These are phyloP conservation scores for Wickerhamomyces xylosicus DNA, from an alignment of 805 yeast genomes.

Conservation along the genomic window DNA sequence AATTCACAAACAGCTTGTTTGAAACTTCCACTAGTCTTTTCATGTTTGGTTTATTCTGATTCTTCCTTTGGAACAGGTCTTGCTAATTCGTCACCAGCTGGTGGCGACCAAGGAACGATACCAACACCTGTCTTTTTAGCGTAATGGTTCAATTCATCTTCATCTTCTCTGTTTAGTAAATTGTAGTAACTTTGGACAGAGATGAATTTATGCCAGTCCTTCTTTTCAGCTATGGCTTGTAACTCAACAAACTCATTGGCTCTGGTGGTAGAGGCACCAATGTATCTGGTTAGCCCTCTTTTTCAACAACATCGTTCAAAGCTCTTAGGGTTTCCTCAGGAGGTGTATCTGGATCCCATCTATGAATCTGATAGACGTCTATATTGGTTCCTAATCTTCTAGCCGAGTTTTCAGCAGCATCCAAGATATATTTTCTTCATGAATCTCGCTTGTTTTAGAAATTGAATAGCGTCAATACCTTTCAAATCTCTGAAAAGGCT, in stretches of 20 bases:
- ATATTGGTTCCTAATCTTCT: constrained; percentile 34
- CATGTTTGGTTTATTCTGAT: constrained; percentile 4
- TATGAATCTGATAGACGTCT: constrained; percentile 43
- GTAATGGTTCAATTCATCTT: constrained; percentile 48
- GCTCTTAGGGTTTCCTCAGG: constrained; percentile 45
- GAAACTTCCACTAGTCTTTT: neutral
- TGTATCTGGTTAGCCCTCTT: constrained; percentile 40
- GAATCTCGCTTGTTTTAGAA: constrained; percentile 26
- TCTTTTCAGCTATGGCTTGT: constrained; percentile 44
- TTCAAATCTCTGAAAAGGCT: too few species aligned
- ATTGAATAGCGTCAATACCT: neutral
- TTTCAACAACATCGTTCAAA: constrained; percentile 36
- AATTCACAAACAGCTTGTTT: neutral
- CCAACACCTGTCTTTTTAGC: constrained; percentile 43
- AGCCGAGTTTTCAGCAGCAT: constrained; percentile 29
- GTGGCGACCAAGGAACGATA: constrained; percentile 51
- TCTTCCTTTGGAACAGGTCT: constrained; percentile 26
- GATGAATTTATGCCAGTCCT: constrained; percentile 48
- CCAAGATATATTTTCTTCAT: constrained; percentile 36
- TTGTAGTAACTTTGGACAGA: constrained; percentile 50
- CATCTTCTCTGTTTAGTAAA: constrained; percentile 48
- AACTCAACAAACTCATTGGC: constrained; percentile 42
- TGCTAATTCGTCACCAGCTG: constrained; percentile 42
- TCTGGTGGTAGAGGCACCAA: constrained; percentile 55
- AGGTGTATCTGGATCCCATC: constrained; percentile 34